A percentile compares a stretch with the other conserved stretches of the same genome.
These are phyloP conservation scores for Backusella psychrophila DNA, from an alignment of 192 early-diverging fungal species.

Conservation along the genomic window DNA sequence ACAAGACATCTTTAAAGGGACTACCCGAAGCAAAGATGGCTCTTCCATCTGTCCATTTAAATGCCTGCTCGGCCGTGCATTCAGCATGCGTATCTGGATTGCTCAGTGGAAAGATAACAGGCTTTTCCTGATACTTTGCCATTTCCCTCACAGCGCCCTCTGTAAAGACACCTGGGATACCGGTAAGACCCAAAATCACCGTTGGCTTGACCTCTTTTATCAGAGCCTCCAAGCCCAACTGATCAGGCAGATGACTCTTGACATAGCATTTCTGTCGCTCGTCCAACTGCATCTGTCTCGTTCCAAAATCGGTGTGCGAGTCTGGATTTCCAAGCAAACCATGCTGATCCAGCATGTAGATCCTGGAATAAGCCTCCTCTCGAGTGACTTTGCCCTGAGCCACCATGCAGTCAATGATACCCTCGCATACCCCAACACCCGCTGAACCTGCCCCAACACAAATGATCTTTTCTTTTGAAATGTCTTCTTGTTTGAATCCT, in stretches of 20 bases:
- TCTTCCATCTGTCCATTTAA: slow-evolving; percentile 78
- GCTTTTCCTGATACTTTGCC: slow-evolving; percentile 69
- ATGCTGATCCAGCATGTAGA: slow-evolving; percentile 48
- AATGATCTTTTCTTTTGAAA: slow-evolving; percentile 52
- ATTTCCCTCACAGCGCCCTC: slow-evolving; percentile 53
- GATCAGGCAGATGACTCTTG: slow-evolving; percentile 41
- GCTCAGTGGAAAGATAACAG: slow-evolving; percentile 90
- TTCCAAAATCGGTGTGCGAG: background rate
- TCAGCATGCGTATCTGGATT: slow-evolving; percentile 90
- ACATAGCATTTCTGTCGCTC: slow-evolving; percentile 39
- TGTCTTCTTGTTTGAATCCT: slow-evolving; percentile 36
- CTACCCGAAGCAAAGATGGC: slow-evolving; percentile 97
- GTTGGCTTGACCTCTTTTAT: slow-evolving; percentile 44
- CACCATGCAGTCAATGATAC: slow-evolving; percentile 27
- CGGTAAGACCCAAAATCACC: slow-evolving; percentile 41
- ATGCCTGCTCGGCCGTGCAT: slow-evolving; percentile 92
- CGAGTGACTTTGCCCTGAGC: slow-evolving; percentile 19
- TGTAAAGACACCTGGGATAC: slow-evolving; percentile 40
- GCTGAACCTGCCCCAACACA: slow-evolving; percentile 65
- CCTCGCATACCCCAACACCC: slow-evolving; percentile 56
- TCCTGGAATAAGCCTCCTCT: slow-evolving; percentile 42
- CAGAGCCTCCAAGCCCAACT: slow-evolving; percentile 36
- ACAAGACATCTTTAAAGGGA: slow-evolving; percentile 78
- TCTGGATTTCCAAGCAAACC: slow-evolving; percentile 40
- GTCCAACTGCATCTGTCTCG: slow-evolving; percentile 26